A percentile compares a stretch with the other conserved stretches of the same genome.
phyloP scores from a whole-genome alignment of 140 eudicot species.

The Artemisia princeps region DNA sequence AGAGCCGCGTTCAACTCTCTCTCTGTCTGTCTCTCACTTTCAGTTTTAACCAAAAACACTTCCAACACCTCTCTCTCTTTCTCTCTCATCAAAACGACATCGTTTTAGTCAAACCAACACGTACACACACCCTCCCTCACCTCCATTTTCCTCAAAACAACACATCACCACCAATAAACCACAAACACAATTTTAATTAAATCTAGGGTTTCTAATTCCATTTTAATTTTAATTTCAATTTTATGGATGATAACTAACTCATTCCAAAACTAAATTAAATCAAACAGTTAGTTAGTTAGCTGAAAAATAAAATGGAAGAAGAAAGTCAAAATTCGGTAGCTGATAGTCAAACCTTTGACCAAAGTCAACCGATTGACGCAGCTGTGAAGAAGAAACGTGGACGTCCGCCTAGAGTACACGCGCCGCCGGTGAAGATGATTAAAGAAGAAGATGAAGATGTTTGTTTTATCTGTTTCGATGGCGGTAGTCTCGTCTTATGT shows the following conservation, averaged over 20 bases:
- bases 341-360: constrained; percentile 26
- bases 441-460: constrained; percentile 62
- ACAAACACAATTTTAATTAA: not conserved
- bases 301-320: constrained; percentile 18
- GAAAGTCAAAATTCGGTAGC: constrained; percentile 27
- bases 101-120: not conserved
- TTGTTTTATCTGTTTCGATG: constrained; percentile 94
- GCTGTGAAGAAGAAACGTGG: constrained; percentile 64
- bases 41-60: not conserved
- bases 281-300: not conserved
- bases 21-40: not conserved
- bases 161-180: too few species aligned
- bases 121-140: not conserved
- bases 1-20: constrained; percentile 30
- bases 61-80: constrained; percentile 11
- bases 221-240: too few species aligned
- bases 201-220: not conserved
- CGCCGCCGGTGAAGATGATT: constrained; percentile 36
- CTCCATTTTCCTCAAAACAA: not conserved
- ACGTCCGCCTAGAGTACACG: constrained; percentile 57
- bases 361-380: constrained; percentile 28
- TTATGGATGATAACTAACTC: not conserved
- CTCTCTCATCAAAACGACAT: not conserved
- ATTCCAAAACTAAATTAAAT: constrained; percentile 11
- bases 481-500: constrained; percentile 84